Conservation (phyloP, 345 rosid species). For the Punica granatum region DNA sequence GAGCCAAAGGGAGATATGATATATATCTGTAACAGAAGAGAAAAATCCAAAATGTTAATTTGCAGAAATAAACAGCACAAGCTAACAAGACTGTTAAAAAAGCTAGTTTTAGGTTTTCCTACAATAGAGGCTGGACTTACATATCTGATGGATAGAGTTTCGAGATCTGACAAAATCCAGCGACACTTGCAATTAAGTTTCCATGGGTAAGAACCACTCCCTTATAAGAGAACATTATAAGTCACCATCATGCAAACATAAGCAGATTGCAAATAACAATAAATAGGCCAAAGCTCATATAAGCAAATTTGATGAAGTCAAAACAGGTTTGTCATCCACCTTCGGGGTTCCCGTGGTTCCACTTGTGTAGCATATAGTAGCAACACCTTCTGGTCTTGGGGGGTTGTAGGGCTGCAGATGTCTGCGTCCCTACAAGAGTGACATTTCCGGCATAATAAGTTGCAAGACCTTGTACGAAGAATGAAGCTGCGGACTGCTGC, state of each 20-base stretch:
- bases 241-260: slow-evolving; percentile 3
- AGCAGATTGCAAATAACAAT: not conserved
- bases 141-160: slow-evolving; percentile 53
- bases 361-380: slow-evolving; percentile 95
- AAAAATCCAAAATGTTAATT: not conserved
- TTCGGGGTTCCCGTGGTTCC: slow-evolving; percentile 97
- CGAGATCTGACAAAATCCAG: slow-evolving; percentile 37
- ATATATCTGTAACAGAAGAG: slow-evolving; percentile 43
- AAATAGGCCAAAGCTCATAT: slow-evolving; percentile 8
- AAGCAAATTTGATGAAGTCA: slow-evolving; percentile 16
- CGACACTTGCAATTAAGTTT: slow-evolving; percentile 76
- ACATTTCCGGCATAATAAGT: slow-evolving; percentile 17
- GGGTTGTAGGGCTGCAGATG: slow-evolving; percentile 55
- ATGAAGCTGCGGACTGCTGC: not conserved
- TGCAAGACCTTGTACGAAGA: not conserved
- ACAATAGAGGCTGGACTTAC: slow-evolving; percentile 37
- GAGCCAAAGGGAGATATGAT: slow-evolving; percentile 94
- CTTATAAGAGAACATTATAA: slow-evolving; percentile 26
- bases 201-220: slow-evolving; percentile 79
- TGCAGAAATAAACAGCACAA: not conserved
- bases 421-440: slow-evolving; percentile 60
- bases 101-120: not conserved
- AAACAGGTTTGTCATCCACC: slow-evolving; percentile 30
- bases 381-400: slow-evolving; percentile 77
- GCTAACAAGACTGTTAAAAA: not conserved